Evolutionary conservation across 257 asterid species (phyloP).

Genomic region (Pogostemon cablin): DNA sequence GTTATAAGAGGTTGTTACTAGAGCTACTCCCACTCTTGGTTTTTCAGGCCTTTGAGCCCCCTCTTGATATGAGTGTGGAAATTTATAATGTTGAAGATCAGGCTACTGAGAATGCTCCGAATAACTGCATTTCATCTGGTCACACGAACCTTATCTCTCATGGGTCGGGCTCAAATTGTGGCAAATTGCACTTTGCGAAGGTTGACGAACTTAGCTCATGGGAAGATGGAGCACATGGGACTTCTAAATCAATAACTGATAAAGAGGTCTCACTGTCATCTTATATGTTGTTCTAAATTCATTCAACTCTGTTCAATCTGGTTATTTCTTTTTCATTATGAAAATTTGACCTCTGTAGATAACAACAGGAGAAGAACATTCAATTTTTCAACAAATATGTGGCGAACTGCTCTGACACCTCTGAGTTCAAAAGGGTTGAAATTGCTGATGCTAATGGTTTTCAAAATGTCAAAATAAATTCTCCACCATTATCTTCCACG

Average conservation of each 20-base stretch:
- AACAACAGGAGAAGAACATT: conserved; percentile 75
- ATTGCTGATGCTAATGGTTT: conserved; percentile 37
- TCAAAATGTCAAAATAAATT: conserved; percentile 29
- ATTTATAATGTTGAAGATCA: conserved; percentile 49
- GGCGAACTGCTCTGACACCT: conserved; percentile 43
- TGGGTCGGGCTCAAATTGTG: conserved; percentile 41
- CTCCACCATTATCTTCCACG: conserved; percentile 37
- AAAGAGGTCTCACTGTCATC: conserved; percentile 46
- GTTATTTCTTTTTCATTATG: conserved; percentile 65
- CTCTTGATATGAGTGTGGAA: conserved; percentile 79
- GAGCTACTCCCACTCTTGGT: conserved; percentile 29
- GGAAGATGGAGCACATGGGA: conserved; percentile 37
- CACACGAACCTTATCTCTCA: conserved; percentile 38
- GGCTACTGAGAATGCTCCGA: conserved; percentile 42
- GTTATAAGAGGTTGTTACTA: conserved; percentile 34
- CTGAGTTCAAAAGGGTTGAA: conserved; percentile 37
- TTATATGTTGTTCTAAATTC: conserved; percentile 26
- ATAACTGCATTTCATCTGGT: conserved; percentile 39
- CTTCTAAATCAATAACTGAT: conserved; percentile 41
- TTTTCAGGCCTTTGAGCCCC: conserved; percentile 94
- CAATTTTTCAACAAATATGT: conserved; percentile 37
- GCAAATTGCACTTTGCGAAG: conserved; percentile 36
- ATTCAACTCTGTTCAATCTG: conserved; percentile 35
- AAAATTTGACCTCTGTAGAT: conserved; percentile 82
- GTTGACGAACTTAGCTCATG: conserved; percentile 39